Percentiles rank a stretch among this genome's conserved stretches.
phyloP scores from a whole-genome alignment of 2,329 filamentous ascomycete species.

The Paracorniculantispora psalliotae region DNA sequence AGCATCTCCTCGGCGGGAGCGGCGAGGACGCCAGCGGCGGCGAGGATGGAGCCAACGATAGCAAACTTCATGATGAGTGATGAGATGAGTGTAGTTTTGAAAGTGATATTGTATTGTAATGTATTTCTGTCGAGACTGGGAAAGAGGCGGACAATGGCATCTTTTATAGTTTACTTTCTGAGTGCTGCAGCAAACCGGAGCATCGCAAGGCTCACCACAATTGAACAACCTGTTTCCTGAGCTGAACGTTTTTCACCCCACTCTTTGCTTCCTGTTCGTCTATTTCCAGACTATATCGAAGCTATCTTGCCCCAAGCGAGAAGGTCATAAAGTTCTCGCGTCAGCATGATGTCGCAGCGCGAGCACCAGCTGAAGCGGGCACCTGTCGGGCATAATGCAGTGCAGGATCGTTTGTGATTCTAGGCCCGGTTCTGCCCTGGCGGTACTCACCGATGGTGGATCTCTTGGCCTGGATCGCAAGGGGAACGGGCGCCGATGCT shows the following conservation, averaged over 20 bases:
- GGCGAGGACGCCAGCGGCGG: slow-evolving; percentile 11
- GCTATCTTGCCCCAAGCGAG: not conserved
- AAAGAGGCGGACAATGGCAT: not conserved
- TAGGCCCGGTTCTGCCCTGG: not conserved
- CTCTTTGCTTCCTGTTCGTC: not conserved
- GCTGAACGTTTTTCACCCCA: not conserved
- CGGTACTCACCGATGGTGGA: slow-evolving; percentile 5
- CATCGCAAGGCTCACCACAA: slow-evolving; percentile 8
- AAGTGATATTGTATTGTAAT: not conserved
- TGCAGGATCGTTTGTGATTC: not conserved
- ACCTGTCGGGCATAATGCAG: not conserved
- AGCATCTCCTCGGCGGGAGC: slow-evolving; percentile 7
- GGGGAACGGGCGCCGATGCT: not conserved
- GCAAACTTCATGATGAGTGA: slow-evolving; percentile 12
- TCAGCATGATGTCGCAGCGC: slow-evolving; percentile 2
- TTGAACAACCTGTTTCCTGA: not conserved
- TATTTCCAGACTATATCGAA: not conserved
- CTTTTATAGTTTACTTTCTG: not conserved
- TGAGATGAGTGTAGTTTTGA: not conserved
- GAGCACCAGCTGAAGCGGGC: not conserved
- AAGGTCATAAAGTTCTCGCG: not conserved
- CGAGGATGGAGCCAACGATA: slow-evolving; percentile 5
- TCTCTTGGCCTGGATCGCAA: slow-evolving; percentile 11
- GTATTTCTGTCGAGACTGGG: not conserved
- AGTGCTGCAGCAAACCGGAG: not conserved